A percentile compares a stretch with the other conserved stretches of the same genome.
These are phyloP conservation scores for Talaromyces sp. DNA, from an alignment of 2,329 filamentous ascomycete genomes.

Conservation along the genomic window DNA sequence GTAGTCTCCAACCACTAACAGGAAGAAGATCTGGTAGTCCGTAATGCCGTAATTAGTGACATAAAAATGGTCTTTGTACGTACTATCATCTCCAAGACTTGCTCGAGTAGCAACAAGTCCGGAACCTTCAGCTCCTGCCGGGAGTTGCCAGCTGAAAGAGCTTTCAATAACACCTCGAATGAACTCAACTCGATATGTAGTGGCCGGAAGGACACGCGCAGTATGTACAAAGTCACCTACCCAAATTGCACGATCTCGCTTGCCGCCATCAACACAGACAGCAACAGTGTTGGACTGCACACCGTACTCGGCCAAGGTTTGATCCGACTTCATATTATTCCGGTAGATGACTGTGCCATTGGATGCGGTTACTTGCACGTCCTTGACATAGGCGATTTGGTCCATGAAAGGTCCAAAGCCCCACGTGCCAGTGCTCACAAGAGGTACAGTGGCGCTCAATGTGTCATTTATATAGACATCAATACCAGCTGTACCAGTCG, in stretches of 20 bases:
- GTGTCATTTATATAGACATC: background rate
- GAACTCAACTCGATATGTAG: background rate
- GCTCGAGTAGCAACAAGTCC: background rate
- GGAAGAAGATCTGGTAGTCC: background rate
- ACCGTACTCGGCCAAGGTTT: background rate
- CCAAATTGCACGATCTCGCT: background rate
- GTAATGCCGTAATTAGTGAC: background rate
- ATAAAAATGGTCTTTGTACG: background rate
- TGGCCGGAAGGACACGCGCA: background rate
- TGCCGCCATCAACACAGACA: background rate
- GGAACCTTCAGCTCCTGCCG: background rate
- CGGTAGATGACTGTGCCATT: background rate
- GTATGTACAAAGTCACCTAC: background rate
- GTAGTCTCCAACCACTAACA: background rate
- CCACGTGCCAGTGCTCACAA: background rate
- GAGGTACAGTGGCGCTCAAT: background rate
- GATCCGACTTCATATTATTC: background rate
- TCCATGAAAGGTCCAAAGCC: background rate
- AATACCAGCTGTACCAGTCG: background rate
- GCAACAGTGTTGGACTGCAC: background rate
- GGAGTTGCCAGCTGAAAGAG: background rate
- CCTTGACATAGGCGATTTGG: background rate
- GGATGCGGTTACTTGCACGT: background rate
- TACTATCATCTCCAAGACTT: background rate
- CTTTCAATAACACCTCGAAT: background rate